Conservation (phyloP, 495 filamentous ascomycete species). For the Tuber magnatum region DNA sequence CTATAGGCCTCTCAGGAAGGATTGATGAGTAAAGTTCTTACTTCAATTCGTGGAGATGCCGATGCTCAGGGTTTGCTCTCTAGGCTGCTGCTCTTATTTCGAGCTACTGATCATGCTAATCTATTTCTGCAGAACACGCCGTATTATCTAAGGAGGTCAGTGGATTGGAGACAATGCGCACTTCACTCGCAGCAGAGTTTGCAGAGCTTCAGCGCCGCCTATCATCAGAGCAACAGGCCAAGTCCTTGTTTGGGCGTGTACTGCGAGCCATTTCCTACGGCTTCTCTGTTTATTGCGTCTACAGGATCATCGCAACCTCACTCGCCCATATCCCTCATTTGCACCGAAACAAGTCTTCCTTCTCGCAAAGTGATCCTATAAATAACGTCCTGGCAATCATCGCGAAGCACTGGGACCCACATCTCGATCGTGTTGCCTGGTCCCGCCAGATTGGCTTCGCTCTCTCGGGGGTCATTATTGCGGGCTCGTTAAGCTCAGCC, state of each 20-base stretch:
- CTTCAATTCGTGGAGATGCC: slow-evolving; percentile 54
- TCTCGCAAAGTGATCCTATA: slow-evolving; percentile 66
- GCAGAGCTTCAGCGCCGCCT: slow-evolving; percentile 50
- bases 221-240: slow-evolving; percentile 54
- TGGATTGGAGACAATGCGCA: slow-evolving; percentile 70
- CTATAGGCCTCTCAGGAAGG: slow-evolving; percentile 45
- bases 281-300: slow-evolving; percentile 70
- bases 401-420: slow-evolving; percentile 64
- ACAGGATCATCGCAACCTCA: slow-evolving; percentile 62
- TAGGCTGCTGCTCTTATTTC: background rate
- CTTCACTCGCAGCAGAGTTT: slow-evolving; percentile 56
- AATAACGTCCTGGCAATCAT: slow-evolving; percentile 68
- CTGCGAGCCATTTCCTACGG: slow-evolving; percentile 51
- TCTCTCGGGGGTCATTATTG: slow-evolving; percentile 67
- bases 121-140: slow-evolving; percentile 24
- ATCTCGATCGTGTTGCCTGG: slow-evolving; percentile 65
- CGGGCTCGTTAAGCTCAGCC: slow-evolving; percentile 65
- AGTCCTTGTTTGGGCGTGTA: slow-evolving; percentile 55
- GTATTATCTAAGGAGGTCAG: slow-evolving; percentile 64
- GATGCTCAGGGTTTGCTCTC: slow-evolving; percentile 54
- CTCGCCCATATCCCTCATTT: slow-evolving; percentile 52
- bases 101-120: slow-evolving; percentile 4
- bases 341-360: slow-evolving; percentile 49
- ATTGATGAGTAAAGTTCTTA: slow-evolving; percentile 61
- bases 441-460: slow-evolving; percentile 69